Conservation (phyloP, 2,329 filamentous ascomycete genomes). For the Diplocarpon mali region DNA sequence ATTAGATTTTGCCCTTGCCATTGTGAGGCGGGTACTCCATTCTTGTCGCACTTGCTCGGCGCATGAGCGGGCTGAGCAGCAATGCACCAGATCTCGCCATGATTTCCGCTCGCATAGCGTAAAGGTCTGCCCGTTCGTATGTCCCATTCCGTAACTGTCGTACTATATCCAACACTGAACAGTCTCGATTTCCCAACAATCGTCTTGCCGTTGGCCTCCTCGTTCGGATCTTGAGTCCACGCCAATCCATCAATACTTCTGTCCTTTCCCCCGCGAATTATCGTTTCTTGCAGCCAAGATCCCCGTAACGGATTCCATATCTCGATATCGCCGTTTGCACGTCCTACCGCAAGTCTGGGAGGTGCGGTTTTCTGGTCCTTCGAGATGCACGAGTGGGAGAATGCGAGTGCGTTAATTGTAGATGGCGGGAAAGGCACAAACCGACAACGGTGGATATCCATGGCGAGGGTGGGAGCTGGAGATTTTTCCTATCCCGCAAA, state of each 20-base stretch:
- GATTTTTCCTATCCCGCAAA: not conserved
- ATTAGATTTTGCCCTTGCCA: conserved; percentile 53
- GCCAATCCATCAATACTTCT: conserved; percentile 81
- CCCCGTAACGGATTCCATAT: conserved; percentile 80
- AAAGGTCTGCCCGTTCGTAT: conserved; percentile 66
- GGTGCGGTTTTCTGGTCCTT: conserved; percentile 43
- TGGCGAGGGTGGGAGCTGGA: conserved; percentile 30
- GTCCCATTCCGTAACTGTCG: conserved; percentile 91
- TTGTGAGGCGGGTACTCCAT: conserved; percentile 22
- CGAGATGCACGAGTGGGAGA: conserved; percentile 60
- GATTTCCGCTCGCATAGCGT: conserved; percentile 79
- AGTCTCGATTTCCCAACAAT: conserved; percentile 66
- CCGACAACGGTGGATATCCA: conserved; percentile 96
- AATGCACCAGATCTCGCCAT: conserved; percentile 95
- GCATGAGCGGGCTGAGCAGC: conserved; percentile 59
- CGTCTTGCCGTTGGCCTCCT: conserved; percentile 49
- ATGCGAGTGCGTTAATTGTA: conserved; percentile 88
- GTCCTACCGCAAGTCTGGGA: conserved; percentile 75
- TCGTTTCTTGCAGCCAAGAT: conserved; percentile 80
- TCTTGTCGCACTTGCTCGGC: conserved; percentile 17
- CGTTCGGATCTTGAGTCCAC: conserved; percentile 81
- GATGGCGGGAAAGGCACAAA: conserved; percentile 89
- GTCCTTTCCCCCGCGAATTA: conserved; percentile 73
- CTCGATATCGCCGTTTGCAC: conserved; percentile 92
- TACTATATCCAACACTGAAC: conserved; percentile 94